Percentiles rank a stretch among this genome's conserved stretches.
Evolutionary conservation across 495 filamentous ascomycete genomes (phyloP).

Genomic region (Podospora sp.): DNA sequence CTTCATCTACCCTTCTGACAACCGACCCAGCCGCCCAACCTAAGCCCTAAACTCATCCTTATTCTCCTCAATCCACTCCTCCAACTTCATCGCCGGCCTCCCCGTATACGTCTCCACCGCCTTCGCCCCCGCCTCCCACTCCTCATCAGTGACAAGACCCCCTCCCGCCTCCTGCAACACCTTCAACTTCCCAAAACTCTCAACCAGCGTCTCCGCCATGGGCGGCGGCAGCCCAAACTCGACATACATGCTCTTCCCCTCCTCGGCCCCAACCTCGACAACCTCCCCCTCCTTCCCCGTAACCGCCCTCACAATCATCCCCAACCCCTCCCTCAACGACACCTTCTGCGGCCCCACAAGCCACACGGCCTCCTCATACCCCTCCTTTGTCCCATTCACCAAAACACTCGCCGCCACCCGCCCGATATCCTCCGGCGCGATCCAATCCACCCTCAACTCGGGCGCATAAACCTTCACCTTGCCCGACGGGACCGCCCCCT

Average conservation of each 20-base stretch:
- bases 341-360: conserved; percentile 16
- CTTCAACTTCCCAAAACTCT: not conserved
- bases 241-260: not conserved
- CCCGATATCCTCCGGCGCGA: conserved; percentile 21
- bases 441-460: conserved; percentile 14
- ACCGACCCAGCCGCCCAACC: too few species aligned
- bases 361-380: not conserved
- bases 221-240: not conserved
- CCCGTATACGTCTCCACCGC: conserved; percentile 10
- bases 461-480: conserved; percentile 11
- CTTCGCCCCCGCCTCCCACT: not conserved
- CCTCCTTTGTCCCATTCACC: not conserved
- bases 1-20: too few species aligned
- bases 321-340: not conserved
- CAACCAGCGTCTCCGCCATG: not conserved
- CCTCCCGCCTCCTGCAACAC: not conserved
- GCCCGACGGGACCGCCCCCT: not conserved
- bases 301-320: not conserved
- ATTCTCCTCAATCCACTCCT: conserved; percentile 5
- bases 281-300: conserved; percentile 1
- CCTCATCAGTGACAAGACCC: not conserved
- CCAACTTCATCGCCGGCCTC: not conserved
- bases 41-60: not conserved
- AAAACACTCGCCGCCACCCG: conserved; percentile 7
- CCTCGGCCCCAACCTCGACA: not conserved